Conservation (phyloP, 768 basidiomycete species). For the Plicaturopsis crispa region DNA sequence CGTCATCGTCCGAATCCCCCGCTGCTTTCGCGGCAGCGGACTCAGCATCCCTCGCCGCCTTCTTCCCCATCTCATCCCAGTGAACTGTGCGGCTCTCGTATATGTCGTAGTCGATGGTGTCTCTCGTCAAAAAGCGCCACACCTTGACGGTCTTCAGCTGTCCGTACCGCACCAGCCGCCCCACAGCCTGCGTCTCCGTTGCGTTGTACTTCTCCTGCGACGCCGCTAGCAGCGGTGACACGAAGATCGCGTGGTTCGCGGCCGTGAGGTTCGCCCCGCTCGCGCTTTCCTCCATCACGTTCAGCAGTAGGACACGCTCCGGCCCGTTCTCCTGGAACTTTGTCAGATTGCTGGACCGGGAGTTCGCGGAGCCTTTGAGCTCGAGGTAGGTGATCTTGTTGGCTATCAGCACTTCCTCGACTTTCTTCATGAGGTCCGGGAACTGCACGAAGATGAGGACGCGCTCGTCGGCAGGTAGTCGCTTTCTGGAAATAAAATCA, state of each 20-base stretch:
- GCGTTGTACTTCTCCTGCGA: conserved; percentile 82
- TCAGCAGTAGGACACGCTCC: conserved; percentile 78
- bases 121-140: conserved; percentile 75
- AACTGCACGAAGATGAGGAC: conserved; percentile 96
- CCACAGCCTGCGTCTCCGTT: conserved; percentile 76
- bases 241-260: conserved; percentile 92
- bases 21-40: too few relatives aligned
- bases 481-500: conserved; percentile 39
- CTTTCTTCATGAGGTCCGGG: conserved; percentile 87
- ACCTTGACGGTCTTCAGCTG: conserved; percentile 76
- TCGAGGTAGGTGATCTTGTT: conserved; percentile 72
- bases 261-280: conserved; percentile 88
- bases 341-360: conserved; percentile 77
- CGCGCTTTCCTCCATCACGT: conserved; percentile 94
- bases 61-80: too few relatives aligned
- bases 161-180: conserved; percentile 78
- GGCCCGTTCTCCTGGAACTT: conserved; percentile 77
- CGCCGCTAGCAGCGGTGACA: conserved; percentile 81
- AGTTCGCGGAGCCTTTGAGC: conserved; percentile 70
- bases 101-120: conserved; percentile 87
- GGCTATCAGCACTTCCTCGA: conserved; percentile 70
- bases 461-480: conserved; percentile 68
- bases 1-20: too few relatives aligned
- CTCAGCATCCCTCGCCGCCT: too few relatives aligned
- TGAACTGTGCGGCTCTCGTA: too few relatives aligned